Evolutionary conservation across 306 rosid species (phyloP), one percentile per base, ranked within the genome.

Genomic region (Notholithocarpus densiflorus): DNA sequence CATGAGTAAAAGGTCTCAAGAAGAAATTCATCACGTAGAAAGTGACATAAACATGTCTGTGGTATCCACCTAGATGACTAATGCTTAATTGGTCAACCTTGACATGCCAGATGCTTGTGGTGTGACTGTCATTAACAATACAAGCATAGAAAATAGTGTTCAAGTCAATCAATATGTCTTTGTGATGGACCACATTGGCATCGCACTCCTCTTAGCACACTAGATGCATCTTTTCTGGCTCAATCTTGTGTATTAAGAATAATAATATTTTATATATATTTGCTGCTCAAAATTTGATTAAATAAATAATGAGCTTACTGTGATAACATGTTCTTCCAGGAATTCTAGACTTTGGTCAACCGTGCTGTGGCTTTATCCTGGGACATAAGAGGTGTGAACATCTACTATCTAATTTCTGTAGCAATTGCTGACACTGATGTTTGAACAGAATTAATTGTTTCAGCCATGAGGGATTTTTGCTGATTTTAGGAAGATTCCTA

Each of bases 291-390:
- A 32, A 17, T 66, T 66, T 68, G 20, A 34, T 19, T 19, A 21
- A 66, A 37, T 19, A 54, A 34, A 77, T 75, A 31, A 77, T 52
- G 56, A 84, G 72, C 90, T 86, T 52, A 18, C 72, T 72, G 29
- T 56, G 56, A 75, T 64, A 45, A 74, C 76, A 68, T 83, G 70
- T 80, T 79, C 54, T 55, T 78, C 59, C 90, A 92, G 96, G 87
- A 85, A 82, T 77, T 72, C 87, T 84, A 91, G 82, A 83, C 59
- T 66, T 80, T 95, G 98, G 98, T 89, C 94, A 68, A 86, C 92
- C 1, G 76, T 74, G 77, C 78, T 95, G 77, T 92, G 96, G 98
- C 98, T 95, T 80, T 95, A 95, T 89, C 98, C 98, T 75, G 98
- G 98, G 73, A 85, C 77, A 24, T 95, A 92, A 56, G 99, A 95